Base-by-base conservation (phyloP, 2,329 filamentous ascomycete species). In the Bisporella sp. region DNA sequence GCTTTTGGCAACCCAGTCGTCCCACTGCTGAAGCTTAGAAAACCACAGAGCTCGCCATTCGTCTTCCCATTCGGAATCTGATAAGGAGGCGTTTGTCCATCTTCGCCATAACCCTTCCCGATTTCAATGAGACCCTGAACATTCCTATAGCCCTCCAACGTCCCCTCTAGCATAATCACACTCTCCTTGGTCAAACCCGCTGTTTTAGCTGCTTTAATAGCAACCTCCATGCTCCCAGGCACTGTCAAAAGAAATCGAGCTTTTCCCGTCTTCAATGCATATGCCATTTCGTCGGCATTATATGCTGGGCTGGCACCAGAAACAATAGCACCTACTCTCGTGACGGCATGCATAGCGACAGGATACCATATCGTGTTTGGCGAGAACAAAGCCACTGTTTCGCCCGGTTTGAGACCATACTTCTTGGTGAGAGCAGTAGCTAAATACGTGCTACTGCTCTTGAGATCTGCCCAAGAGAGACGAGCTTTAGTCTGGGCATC, bases 361-460 rank as follows among this genome's bases (percentile, higher is more conserved):
- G 82, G 81, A 58, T 84, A 85, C 80, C 80, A 85, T 48, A 85
- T 77, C 7, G 77, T 81, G 59, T 86, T 86, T 28, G 76, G 76
- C 47, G 74, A 76, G 66, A 84, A 85, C 2, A 86, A 66, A 0
- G 78, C 72, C 1, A 85, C 74, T 0, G 78, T 79, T 5, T 85
- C 71, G 1, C 76, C 76, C 12, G 71, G 59, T 41, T 72, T 58
- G 31, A 86, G 68, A 2, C 73, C 75, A 66, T 79, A 77, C 11
- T 74, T 72, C 52, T 71, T 75, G 6, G 75, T 72, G 9, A 86
- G 68, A 0, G 79, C 78, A 0, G 81, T 84, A 0, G 80, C 83
- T 9, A 86, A 70, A 52, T 76, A 71, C 0, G 74, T 82, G 0
- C 79, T 74, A 45, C 75, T 73, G 4, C 71, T 67, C 58, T 80